phyloP scores from a whole-genome alignment of 768 basidiomycete species.

The Cystofilobasidium ferigula region DNA sequence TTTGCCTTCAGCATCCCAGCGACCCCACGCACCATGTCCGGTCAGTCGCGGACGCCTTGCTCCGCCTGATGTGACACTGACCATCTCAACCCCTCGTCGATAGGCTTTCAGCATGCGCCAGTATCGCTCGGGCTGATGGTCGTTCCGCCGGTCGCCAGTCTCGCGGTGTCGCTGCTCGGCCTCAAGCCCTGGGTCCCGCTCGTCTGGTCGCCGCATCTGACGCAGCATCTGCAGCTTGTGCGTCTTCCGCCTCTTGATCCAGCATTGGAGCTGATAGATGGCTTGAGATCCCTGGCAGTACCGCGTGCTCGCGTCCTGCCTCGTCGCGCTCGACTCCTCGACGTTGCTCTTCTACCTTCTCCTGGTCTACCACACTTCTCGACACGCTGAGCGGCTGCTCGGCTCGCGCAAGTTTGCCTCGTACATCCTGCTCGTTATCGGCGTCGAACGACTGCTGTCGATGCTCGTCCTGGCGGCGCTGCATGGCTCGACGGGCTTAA shows the following conservation, averaged over 20 bases:
- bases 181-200: constrained; percentile 3
- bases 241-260: neutral
- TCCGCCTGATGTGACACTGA: no score
- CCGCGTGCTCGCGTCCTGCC: neutral
- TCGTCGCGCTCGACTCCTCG: neutral
- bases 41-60: no score
- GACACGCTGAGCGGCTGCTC: neutral
- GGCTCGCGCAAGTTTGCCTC: constrained; percentile 1
- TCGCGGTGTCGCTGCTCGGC: neutral
- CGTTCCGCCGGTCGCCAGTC: no score
- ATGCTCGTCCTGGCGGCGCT: neutral
- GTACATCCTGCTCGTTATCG: neutral
- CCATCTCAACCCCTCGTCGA: neutral
- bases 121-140: neutral
- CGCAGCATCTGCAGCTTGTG: neutral
- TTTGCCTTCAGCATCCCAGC: no score
- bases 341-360: neutral
- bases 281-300: neutral
- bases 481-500: neutral
- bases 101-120: constrained; percentile 7
- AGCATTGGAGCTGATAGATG: neutral
- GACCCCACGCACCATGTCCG: no score
- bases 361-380: neutral
- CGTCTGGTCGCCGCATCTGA: neutral
- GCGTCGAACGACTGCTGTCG: neutral